Conservation (phyloP, 306 rosid species). For the Vachellia pachyceras region DNA sequence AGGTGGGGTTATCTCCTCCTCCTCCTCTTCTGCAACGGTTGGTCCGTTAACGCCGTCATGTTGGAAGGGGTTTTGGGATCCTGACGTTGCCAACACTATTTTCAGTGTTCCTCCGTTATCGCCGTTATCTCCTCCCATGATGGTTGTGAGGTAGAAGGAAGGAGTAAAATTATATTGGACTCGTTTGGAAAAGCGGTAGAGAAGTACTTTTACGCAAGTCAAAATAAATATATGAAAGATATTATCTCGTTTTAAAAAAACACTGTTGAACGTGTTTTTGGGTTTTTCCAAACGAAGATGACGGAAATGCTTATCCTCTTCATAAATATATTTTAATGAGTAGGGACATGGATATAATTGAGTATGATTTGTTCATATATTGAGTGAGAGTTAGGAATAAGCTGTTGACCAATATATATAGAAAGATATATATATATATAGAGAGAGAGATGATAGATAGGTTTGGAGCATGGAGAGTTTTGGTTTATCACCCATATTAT, state of each 20-base stretch:
- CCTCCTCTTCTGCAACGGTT: neutral
- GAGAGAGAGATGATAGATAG: neutral
- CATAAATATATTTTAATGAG: neutral
- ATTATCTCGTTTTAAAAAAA: too few relatives aligned
- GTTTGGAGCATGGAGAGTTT: neutral
- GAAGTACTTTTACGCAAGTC: too few relatives aligned
- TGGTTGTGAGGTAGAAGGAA: constrained; percentile 32
- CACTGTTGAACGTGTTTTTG: too few relatives aligned
- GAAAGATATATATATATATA: too few relatives aligned
- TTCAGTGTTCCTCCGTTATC: constrained; percentile 60
- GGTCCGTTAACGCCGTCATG: constrained; percentile 56
- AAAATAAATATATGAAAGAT: too few relatives aligned
- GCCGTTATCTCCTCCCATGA: constrained; percentile 54
- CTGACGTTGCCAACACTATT: constrained; percentile 51
- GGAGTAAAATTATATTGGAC: too few relatives aligned
- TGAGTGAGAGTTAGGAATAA: neutral
- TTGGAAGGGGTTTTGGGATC: constrained; percentile 63
- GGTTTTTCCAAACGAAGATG: neutral
- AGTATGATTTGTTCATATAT: neutral
- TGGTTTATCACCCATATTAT: neutral
- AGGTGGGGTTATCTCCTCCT: neutral
- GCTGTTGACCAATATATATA: neutral
- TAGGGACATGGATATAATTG: neutral
- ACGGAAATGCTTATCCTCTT: constrained; percentile 23
- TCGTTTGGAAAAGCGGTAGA: too few relatives aligned